Base-by-base conservation (phyloP, 108 stramenopile genomes). In the Schizochytrium sp. region DNA sequence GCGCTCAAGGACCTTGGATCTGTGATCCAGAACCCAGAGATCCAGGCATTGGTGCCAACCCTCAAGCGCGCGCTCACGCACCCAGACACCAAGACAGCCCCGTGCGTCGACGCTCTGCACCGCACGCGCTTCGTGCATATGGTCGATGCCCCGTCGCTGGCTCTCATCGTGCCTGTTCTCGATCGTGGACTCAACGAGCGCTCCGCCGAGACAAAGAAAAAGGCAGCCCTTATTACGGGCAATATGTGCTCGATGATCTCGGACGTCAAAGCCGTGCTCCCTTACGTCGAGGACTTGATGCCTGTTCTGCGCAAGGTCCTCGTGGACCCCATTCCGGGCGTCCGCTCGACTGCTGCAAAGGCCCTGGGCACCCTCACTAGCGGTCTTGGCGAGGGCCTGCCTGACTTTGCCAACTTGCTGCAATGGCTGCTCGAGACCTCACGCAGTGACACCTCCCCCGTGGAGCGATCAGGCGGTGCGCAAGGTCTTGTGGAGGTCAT, bases 201-300 rank as follows among this genome's bases (percentile, higher is more conserved):
- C 87, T 93, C 93, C 41, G 98, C 97, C 16, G 97, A 95, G 44
- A 89, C 76, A 57, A 99, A 99, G 94, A 95, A 98, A 88, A 98
- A 98, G 92, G 96, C 98, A 57, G 97, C 98, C 63, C 97, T 98
- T 44, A 99, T 99, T 91, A 98, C 97, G 72, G 96, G 98, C 93
- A 99, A 98, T 94, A 98, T 99, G 96, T 95, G 95, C 92, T 97
- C 96, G 93, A 98, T 99, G 91, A 97, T 99, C 4, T 97, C 98
- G 90, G 97, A 99, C 89, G 95, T 97, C 6, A 87, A 96, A 87
- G 97, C 97, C 90, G 95, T 99, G 58, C 96, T 97, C 87, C 98
- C 99, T 51, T 99, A 99, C 94, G 94, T 99, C 51, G 95, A 96
- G 29, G 93, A 95, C 55, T 92, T 99, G 76, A 92, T 99, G 16